Percentiles rank a stretch among this genome's conserved stretches.
These are phyloP conservation scores for Ophiostoma piceae DNA, from an alignment of 2,329 filamentous ascomycete genomes.

Conservation along the genomic window DNA sequence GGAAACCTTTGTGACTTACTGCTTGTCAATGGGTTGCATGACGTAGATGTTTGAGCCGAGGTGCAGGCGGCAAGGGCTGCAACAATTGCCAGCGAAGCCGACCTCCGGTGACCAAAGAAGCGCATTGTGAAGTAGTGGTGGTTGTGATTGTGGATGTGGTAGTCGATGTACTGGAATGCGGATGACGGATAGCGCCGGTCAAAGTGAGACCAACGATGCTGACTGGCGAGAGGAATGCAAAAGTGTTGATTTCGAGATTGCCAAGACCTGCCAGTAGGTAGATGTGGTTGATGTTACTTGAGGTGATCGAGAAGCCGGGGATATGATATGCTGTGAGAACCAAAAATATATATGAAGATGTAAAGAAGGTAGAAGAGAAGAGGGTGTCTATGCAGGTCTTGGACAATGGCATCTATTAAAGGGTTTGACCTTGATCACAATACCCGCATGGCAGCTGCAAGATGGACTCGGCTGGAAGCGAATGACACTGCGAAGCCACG, in stretches of 20 bases:
- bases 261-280: background rate
- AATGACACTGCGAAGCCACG: background rate
- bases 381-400: background rate
- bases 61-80: conserved; percentile 26
- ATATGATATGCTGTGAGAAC: background rate
- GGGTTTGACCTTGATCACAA: background rate
- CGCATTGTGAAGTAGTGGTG: conserved; percentile 5
- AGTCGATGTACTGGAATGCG: background rate
- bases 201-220: background rate
- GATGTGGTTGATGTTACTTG: background rate
- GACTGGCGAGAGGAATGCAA: background rate
- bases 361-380: background rate
- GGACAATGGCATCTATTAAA: conserved; percentile 11
- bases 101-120: conserved; percentile 2
- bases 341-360: background rate
- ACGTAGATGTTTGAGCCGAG: conserved; percentile 33
- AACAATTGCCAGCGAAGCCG: background rate
- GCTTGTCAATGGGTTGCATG: conserved; percentile 25
- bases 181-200: background rate
- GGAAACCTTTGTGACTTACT: conserved; percentile 16
- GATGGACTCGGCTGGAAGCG: background rate
- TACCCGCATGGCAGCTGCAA: background rate
- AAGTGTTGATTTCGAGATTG: background rate
- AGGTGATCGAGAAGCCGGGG: background rate
- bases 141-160: background rate